Conservation (phyloP, 805 yeast species). For the Ogataea degrootiae region DNA sequence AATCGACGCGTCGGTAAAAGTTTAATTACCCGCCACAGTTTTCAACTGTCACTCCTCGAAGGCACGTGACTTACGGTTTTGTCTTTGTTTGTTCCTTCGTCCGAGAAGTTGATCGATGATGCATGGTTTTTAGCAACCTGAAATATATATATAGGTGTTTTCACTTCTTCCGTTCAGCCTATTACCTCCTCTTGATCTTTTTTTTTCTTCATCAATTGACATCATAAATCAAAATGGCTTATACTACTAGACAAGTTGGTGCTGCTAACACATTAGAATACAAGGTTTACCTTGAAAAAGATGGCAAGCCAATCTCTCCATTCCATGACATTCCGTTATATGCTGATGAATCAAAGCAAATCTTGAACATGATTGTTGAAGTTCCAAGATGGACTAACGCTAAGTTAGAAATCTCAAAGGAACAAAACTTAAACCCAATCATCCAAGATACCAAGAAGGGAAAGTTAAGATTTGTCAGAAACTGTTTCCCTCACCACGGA, state of each 20-base stretch:
- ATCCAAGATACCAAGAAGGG: conserved; percentile 98
- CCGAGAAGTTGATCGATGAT: too few species aligned
- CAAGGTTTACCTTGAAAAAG: conserved; percentile 86
- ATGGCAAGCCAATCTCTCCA: conserved; percentile 91
- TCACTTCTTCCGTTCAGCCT: not conserved
- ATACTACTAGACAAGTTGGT: conserved; percentile 89
- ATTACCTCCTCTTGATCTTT: not conserved
- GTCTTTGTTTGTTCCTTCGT: too few species aligned
- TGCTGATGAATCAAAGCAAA: conserved; percentile 88
- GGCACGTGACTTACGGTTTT: too few species aligned
- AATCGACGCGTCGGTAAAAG: too few species aligned
- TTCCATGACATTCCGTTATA: conserved; percentile 92
- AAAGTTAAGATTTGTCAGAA: conserved; percentile 89
- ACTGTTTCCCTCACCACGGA: conserved; percentile 98
- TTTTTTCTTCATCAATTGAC: not conserved
- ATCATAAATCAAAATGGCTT: conserved; percentile 45
- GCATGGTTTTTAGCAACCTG: not conserved
- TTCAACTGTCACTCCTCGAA: too few species aligned
- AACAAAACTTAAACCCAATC: conserved; percentile 81
- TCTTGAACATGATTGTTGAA: conserved; percentile 79
- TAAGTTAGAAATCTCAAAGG: conserved; percentile 91
- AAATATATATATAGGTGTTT: not conserved
- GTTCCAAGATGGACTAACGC: conserved; percentile 99
- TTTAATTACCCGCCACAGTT: too few species aligned
- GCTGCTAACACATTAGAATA: conserved; percentile 93